Conservation (phyloP, 805 yeast genomes). For the Millerozyma miso region DNA sequence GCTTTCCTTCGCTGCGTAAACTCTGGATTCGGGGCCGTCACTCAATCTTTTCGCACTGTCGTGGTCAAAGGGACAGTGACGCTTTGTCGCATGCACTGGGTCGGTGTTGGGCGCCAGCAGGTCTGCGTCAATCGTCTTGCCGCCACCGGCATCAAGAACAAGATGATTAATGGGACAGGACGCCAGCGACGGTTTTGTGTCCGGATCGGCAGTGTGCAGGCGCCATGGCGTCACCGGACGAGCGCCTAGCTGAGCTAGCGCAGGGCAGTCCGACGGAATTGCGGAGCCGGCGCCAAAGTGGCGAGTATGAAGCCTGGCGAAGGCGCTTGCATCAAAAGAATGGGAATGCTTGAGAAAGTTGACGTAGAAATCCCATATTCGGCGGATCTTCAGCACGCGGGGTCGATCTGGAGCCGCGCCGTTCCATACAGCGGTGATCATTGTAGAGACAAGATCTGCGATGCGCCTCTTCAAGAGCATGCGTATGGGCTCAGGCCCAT, state of each 20-base stretch:
- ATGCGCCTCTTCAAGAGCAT: slow-evolving; percentile 6
- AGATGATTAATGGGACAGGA: background rate
- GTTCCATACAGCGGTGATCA: slow-evolving; percentile 8
- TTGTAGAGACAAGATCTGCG: slow-evolving; percentile 9
- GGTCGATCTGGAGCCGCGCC: slow-evolving; percentile 12
- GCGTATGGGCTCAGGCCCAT: background rate
- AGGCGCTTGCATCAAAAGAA: background rate
- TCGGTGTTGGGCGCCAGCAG: background rate
- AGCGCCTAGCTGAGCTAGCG: background rate
- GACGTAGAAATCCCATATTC: slow-evolving; percentile 38
- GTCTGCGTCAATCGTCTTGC: background rate
- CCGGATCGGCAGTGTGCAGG: background rate
- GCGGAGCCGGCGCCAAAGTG: background rate
- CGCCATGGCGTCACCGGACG: background rate
- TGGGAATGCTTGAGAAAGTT: slow-evolving; percentile 20
- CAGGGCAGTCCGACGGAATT: background rate
- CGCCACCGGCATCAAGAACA: background rate
- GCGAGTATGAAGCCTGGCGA: background rate
- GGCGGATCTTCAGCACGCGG: slow-evolving; percentile 16
- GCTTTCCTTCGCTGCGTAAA: background rate
- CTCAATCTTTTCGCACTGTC: background rate
- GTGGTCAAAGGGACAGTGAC: background rate
- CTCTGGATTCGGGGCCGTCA: background rate
- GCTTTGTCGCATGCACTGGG: background rate
- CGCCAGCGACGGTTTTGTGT: background rate